Percentiles rank a stretch among this genome's conserved stretches.
Conservation (phyloP, 495 filamentous ascomycete genomes). For the Xylaria intraflava region DNA sequence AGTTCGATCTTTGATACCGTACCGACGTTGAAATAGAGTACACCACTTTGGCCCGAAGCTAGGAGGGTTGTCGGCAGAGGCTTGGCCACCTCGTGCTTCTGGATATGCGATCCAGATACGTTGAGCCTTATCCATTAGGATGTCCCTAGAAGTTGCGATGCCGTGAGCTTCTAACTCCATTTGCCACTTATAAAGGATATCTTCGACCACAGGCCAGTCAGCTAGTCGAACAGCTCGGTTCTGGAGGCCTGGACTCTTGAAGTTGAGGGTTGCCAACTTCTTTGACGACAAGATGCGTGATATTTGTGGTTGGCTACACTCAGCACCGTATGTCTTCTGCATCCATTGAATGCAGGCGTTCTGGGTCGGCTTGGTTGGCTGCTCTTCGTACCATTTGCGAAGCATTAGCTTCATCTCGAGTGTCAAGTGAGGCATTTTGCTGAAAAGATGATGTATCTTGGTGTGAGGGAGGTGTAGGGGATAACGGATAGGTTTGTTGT, state of each 20-base stretch:
- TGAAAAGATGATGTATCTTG: too few species aligned
- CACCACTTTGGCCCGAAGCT: background rate
- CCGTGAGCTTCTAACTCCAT: background rate
- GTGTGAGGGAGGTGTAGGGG: too few species aligned
- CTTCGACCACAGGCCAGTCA: too few species aligned
- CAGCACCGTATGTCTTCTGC: background rate
- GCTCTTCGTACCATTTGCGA: too few species aligned
- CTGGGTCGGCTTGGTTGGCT: conserved; percentile 1
- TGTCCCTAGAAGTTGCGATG: background rate
- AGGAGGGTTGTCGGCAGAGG: background rate
- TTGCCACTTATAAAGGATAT: too few species aligned
- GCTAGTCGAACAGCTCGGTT: background rate
- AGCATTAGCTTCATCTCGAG: too few species aligned
- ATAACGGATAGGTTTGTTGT: too few species aligned
- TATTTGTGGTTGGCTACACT: background rate
- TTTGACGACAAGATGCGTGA: background rate
- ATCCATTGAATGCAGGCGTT: background rate
- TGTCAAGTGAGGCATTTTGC: too few species aligned
- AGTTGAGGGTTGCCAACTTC: background rate
- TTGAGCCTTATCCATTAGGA: background rate
- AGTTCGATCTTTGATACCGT: too few species aligned
- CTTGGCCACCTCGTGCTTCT: background rate
- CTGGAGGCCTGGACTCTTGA: background rate
- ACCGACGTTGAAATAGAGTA: too few species aligned
- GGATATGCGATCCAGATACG: background rate